Percentiles rank a stretch among this genome's conserved stretches.
phyloP scores from a whole-genome alignment of 1,139 yeast genomes.

The Lodderomyces orthopsilosis region DNA sequence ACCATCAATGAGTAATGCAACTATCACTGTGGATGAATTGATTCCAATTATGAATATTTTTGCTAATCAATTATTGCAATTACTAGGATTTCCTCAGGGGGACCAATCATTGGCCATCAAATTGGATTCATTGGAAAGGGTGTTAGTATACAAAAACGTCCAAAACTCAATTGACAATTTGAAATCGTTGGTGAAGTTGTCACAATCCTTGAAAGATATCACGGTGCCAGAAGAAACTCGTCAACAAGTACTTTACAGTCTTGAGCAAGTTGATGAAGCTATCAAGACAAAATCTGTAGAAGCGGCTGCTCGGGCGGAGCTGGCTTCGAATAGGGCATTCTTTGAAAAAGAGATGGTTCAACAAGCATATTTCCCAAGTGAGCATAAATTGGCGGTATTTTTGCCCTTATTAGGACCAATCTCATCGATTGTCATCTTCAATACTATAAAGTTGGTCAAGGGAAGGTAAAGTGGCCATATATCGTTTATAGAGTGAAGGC shows the following conservation, averaged over 20 bases:
- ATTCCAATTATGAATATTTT: conserved; percentile 64
- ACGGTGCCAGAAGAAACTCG: conserved; percentile 74
- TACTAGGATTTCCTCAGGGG: conserved; percentile 57
- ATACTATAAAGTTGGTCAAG: conserved; percentile 37
- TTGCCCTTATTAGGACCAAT: conserved; percentile 87
- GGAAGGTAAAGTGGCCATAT: neutral
- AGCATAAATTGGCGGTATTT: conserved; percentile 90
- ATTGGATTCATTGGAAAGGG: conserved; percentile 64
- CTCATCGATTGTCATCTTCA: conserved; percentile 63
- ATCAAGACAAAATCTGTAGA: conserved; percentile 41
- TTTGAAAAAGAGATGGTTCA: conserved; percentile 94
- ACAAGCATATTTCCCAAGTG: conserved; percentile 91
- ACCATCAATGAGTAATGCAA: conserved; percentile 22
- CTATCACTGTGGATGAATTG: conserved; percentile 42
- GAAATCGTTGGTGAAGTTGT: conserved; percentile 14
- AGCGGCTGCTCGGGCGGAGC: conserved; percentile 54
- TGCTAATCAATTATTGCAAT: conserved; percentile 67
- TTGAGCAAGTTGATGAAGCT: conserved; percentile 33
- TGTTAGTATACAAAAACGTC: conserved; percentile 54
- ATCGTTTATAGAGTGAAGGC: too few relatives aligned
- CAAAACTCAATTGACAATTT: conserved; percentile 32
- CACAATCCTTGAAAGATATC: conserved; percentile 59
- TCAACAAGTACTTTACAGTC: conserved; percentile 41
- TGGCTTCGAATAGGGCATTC: conserved; percentile 70
- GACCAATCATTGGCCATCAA: conserved; percentile 51